Conservation (phyloP, 306 rosid genomes). For the Acacia confusa region DNA sequence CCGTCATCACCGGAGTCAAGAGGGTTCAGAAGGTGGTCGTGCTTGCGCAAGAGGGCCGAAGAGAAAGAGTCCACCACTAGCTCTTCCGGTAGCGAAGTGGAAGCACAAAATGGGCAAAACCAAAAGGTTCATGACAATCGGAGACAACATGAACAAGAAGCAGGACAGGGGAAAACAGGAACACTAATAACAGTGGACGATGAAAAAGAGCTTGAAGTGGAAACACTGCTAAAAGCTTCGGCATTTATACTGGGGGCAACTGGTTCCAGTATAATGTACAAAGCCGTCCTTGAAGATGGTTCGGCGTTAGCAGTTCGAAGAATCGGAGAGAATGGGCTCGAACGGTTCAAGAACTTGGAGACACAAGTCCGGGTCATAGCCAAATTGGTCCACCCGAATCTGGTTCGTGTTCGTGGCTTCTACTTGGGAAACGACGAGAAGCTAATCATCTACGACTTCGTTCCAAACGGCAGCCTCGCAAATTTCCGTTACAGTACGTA, state of each 20-base stretch:
- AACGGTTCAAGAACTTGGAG: slow-evolving; percentile 84
- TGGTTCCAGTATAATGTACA: slow-evolving; percentile 93
- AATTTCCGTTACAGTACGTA: slow-evolving; percentile 91
- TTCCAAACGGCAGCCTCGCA: slow-evolving; percentile 94
- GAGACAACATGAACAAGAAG: slow-evolving; percentile 22
- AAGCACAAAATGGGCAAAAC: background rate
- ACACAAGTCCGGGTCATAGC: slow-evolving; percentile 74
- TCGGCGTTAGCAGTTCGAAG: slow-evolving; percentile 79
- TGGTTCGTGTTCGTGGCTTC: slow-evolving; percentile 91
- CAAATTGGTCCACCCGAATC: slow-evolving; percentile 79
- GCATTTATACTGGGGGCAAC: slow-evolving; percentile 95
- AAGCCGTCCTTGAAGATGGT: slow-evolving; percentile 91
- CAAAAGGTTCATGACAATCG: slow-evolving; percentile 6
- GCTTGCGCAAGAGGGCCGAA: slow-evolving; percentile 63
- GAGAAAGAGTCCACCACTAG: slow-evolving; percentile 42
- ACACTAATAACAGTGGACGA: slow-evolving; percentile 82
- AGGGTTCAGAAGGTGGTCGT: slow-evolving; percentile 81
- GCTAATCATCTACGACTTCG: slow-evolving; percentile 89
- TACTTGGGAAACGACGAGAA: slow-evolving; percentile 86
- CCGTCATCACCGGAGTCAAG: slow-evolving; percentile 56
- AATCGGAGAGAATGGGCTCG: slow-evolving; percentile 76
- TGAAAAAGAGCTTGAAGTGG: slow-evolving; percentile 77
- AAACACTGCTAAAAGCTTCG: slow-evolving; percentile 81
- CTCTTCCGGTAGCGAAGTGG: slow-evolving; percentile 46
- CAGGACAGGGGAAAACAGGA: slow-evolving; percentile 53